Evolutionary conservation across 768 basidiomycete species (phyloP).

Genomic region (Tylopilus rubrobrunneus): DNA sequence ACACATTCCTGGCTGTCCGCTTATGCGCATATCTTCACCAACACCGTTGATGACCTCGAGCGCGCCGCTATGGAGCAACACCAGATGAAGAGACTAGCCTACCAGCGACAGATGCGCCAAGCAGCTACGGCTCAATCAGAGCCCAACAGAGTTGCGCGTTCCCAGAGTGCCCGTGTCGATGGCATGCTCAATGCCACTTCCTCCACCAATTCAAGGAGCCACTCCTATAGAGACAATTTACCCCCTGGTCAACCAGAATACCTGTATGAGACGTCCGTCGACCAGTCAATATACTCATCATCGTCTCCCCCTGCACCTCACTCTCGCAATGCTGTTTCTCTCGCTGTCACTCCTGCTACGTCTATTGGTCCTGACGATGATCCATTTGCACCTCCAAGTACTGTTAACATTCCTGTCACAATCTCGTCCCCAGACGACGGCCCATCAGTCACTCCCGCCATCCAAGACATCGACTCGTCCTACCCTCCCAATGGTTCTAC

Average conservation of each 20-base stretch:
- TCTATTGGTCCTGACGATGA: constrained; percentile 53
- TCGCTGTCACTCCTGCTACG: constrained; percentile 44
- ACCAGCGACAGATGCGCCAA: constrained; percentile 76
- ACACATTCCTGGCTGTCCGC: constrained; percentile 79
- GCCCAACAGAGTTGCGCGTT: constrained; percentile 36
- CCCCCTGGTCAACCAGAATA: constrained; percentile 54
- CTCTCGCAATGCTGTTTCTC: constrained; percentile 37
- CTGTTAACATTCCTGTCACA: constrained; percentile 27
- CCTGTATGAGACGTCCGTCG: constrained; percentile 69
- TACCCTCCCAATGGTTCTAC: constrained; percentile 24
- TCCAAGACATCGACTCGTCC: constrained; percentile 19
- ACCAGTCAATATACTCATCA: constrained; percentile 47
- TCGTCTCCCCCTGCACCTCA: constrained; percentile 31
- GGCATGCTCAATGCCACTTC: constrained; percentile 32
- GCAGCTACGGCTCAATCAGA: constrained; percentile 35
- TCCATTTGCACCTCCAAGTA: constrained; percentile 56
- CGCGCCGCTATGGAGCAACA: constrained; percentile 78
- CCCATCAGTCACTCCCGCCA: constrained; percentile 13
- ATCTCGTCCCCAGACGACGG: constrained; percentile 28
- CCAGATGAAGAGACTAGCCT: constrained; percentile 75
- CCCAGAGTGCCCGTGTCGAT: constrained; percentile 56
- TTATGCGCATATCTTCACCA: constrained; percentile 49
- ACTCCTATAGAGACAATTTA: constrained; percentile 49
- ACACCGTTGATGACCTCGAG: constrained; percentile 76
- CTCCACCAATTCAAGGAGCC: constrained; percentile 38